phyloP scores from a whole-genome alignment of 1,139 yeast species.

The Suzukiozyma palmioleophila region DNA sequence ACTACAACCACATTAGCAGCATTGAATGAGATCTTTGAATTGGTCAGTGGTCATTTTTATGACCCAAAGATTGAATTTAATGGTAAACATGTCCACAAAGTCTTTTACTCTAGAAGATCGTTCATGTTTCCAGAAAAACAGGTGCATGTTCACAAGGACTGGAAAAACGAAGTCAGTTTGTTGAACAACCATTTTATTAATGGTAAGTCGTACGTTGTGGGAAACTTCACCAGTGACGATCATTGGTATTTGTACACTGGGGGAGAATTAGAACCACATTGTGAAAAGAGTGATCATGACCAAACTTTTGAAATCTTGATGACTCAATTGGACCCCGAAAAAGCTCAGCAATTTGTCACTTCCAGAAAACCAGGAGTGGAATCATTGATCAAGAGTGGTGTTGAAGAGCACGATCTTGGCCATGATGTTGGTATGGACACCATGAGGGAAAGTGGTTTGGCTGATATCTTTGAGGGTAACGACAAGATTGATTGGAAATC shows the following conservation, averaged over 20 bases:
- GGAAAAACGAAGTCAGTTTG: slow-evolving; percentile 75
- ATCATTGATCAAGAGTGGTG: slow-evolving; percentile 29
- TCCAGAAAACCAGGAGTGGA: slow-evolving; percentile 51
- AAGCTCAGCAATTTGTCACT: slow-evolving; percentile 60
- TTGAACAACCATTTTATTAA: slow-evolving; percentile 59
- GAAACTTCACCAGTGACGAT: slow-evolving; percentile 66
- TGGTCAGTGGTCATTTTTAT: slow-evolving; percentile 28
- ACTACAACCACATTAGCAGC: slow-evolving; percentile 89
- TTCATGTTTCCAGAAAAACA: slow-evolving; percentile 93
- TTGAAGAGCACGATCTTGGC: slow-evolving; percentile 65
- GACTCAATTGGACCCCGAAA: slow-evolving; percentile 70
- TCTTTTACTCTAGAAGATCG: slow-evolving; percentile 85
- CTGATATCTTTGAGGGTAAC: slow-evolving; percentile 44
- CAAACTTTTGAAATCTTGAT: slow-evolving; percentile 87
- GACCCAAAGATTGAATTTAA: slow-evolving; percentile 15
- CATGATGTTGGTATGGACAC: slow-evolving; percentile 70
- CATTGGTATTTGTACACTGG: slow-evolving; percentile 91
- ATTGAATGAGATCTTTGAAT: slow-evolving; percentile 56
- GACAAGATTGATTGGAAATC: slow-evolving; percentile 12
- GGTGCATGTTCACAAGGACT: slow-evolving; percentile 72
- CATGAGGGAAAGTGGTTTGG: slow-evolving; percentile 58
- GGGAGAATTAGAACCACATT: slow-evolving; percentile 22
- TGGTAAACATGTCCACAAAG: slow-evolving; percentile 50
- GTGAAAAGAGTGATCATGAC: slow-evolving; percentile 30
- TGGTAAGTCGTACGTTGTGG: slow-evolving; percentile 76